These are phyloP conservation scores for Yarrowia sp. DNA, from an alignment of 805 yeast species.

Conservation along the genomic window DNA sequence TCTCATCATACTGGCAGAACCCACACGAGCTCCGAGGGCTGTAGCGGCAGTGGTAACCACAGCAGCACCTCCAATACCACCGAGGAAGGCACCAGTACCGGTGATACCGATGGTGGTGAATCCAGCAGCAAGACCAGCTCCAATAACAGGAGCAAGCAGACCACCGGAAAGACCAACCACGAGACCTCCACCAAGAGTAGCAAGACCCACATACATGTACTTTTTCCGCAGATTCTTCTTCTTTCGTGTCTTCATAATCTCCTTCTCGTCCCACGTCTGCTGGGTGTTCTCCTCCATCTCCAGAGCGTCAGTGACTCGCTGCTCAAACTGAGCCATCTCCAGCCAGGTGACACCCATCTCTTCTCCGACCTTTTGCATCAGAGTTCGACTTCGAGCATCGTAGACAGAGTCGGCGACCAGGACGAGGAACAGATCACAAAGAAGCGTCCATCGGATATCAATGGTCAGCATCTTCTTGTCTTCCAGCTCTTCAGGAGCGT, in stretches of 20 bases:
- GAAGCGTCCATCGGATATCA: conserved; percentile 90
- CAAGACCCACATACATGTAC: conserved; percentile 87
- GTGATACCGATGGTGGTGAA: conserved; percentile 90
- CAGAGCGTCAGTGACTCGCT: conserved; percentile 85
- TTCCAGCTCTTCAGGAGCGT: conserved; percentile 44
- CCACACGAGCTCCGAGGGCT: conserved; percentile 88
- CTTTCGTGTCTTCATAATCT: conserved; percentile 73
- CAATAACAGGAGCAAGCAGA: conserved; percentile 93
- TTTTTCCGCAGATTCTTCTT: conserved; percentile 68
- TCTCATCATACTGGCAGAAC: conserved; percentile 80
- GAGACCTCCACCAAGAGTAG: conserved; percentile 94
- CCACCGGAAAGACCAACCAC: conserved; percentile 97
- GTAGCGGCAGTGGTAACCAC: conserved; percentile 92
- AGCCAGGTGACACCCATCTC: conserved; percentile 63
- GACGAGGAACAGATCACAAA: conserved; percentile 87
- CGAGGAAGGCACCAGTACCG: conserved; percentile 91
- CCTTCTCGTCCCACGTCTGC: conserved; percentile 75
- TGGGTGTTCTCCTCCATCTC: conserved; percentile 86
- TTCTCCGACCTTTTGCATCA: conserved; percentile 72
- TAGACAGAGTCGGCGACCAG: conserved; percentile 83
- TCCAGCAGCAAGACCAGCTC: conserved; percentile 98
- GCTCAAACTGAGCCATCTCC: conserved; percentile 87
- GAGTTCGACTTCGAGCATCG: conserved; percentile 85
- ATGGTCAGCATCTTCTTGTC: conserved; percentile 55
- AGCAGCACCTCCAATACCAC: conserved; percentile 97